These are phyloP conservation scores for Claviceps citrina DNA, from an alignment of 2,329 filamentous ascomycete genomes.

Conservation along the genomic window DNA sequence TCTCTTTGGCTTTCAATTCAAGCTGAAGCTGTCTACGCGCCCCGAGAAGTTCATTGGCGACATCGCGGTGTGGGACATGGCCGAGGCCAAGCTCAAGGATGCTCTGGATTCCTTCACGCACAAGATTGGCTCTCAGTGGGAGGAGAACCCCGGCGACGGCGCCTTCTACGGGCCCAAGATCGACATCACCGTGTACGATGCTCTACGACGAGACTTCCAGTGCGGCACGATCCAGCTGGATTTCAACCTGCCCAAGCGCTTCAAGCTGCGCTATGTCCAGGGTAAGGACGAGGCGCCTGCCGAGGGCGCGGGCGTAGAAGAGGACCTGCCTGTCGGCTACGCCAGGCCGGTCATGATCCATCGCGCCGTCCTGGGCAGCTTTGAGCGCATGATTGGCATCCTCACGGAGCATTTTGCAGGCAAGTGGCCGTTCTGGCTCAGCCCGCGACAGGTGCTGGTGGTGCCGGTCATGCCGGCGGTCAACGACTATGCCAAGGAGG, in stretches of 20 bases:
- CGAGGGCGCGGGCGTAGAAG: conserved; percentile 28
- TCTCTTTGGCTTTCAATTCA: conserved; percentile 55
- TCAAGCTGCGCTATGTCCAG: conserved; percentile 31
- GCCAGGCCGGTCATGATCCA: conserved; percentile 77
- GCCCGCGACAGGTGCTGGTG: conserved; percentile 57
- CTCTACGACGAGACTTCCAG: conserved; percentile 50
- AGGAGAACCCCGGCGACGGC: conserved; percentile 84
- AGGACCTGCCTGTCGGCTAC: conserved; percentile 49
- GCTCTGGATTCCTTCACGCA: conserved; percentile 64
- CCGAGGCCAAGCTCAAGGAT: conserved; percentile 64
- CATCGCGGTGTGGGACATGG: conserved; percentile 73
- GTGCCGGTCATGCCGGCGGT: conserved; percentile 57
- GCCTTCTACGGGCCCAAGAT: conserved; percentile 99
- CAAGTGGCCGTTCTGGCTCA: conserved; percentile 83
- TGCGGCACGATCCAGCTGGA: conserved; percentile 80
- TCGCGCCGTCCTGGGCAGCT: conserved; percentile 60
- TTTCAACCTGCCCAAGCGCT: conserved; percentile 51
- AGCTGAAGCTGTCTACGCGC: conserved; percentile 83
- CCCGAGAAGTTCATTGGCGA: conserved; percentile 80
- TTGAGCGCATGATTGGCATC: conserved; percentile 55
- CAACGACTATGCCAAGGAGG: conserved; percentile 62
- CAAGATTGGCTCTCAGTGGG: conserved; percentile 54
- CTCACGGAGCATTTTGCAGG: conserved; percentile 72
- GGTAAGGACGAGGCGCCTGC: conserved; percentile 31
- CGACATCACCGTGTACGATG: conserved; percentile 86